These are phyloP conservation scores for Carex pumila DNA, from an alignment of 176 grass and related monocot species.

Conservation along the genomic window DNA sequence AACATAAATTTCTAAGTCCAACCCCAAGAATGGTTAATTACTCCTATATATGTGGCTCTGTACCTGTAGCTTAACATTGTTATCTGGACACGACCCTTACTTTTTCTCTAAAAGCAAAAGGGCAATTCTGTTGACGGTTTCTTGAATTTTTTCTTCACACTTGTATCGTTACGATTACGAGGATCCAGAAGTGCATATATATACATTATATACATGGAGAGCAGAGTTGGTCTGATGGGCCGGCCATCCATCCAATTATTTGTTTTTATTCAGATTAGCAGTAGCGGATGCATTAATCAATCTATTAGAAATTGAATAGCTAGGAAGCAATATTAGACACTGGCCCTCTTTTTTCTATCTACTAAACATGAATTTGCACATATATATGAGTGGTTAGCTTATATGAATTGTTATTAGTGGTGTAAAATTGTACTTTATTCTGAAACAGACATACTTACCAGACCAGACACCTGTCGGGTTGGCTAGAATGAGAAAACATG, in stretches of 20 bases:
- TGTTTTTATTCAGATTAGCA: too few species aligned
- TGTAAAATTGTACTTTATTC: neutral
- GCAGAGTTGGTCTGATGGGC: too few species aligned
- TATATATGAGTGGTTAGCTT: neutral
- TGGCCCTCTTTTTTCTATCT: neutral
- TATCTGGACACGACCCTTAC: neutral
- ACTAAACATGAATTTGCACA: neutral
- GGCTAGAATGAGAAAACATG: constrained; percentile 31
- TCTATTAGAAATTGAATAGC: neutral
- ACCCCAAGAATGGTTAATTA: neutral
- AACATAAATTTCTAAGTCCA: neutral
- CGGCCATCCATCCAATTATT: too few species aligned
- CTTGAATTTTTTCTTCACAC: neutral
- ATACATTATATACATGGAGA: too few species aligned
- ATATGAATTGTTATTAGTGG: neutral
- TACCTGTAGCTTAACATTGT: neutral
- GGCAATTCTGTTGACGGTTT: neutral
- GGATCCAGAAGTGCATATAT: neutral
- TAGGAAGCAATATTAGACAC: neutral
- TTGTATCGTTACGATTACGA: neutral
- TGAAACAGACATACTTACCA: constrained; percentile 52
- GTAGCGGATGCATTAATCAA: neutral
- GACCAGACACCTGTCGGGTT: constrained; percentile 56
- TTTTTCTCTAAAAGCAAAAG: neutral
- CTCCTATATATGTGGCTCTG: neutral